phyloP scores from a whole-genome alignment of 1,284 basidiomycete genomes.

The Calocybe gambosa region DNA sequence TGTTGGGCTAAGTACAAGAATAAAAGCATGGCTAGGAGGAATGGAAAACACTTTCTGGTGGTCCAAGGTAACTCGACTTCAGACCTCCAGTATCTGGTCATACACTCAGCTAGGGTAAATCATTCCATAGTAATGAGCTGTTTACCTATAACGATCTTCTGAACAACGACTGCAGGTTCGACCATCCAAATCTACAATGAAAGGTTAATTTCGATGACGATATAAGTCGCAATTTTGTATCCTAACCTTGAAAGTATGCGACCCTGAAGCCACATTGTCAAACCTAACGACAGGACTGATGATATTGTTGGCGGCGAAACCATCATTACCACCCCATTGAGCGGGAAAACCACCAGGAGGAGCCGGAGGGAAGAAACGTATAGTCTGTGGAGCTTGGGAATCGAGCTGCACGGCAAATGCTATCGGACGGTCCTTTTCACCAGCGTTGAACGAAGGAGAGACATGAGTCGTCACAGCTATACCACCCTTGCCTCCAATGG shows the following conservation, averaged over 20 bases:
- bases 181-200: slow-evolving; percentile 46
- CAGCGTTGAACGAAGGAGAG: slow-evolving; percentile 55
- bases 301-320: slow-evolving; percentile 50
- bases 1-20: too few relatives aligned
- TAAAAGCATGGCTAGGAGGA: slow-evolving; percentile 2
- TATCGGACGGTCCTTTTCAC: slow-evolving; percentile 47
- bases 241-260: slow-evolving; percentile 52
- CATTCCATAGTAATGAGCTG: slow-evolving; percentile 13
- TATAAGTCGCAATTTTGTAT: not conserved
- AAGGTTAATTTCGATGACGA: not conserved
- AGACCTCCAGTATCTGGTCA: slow-evolving; percentile 48
- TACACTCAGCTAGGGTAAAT: not conserved
- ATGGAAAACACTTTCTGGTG: slow-evolving; percentile 43
- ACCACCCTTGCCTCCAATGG: slow-evolving; percentile 30
- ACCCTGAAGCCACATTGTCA: slow-evolving; percentile 38
- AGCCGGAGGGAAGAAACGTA: slow-evolving; percentile 47
- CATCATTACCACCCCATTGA: slow-evolving; percentile 44
- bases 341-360: slow-evolving; percentile 44
- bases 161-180: slow-evolving; percentile 54
- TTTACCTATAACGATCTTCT: slow-evolving; percentile 55
- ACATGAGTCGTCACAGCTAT: slow-evolving; percentile 48
- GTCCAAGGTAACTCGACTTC: slow-evolving; percentile 51
- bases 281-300: slow-evolving; percentile 35
- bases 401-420: slow-evolving; percentile 54
- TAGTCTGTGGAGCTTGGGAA: slow-evolving; percentile 32